Conservation (phyloP, 495 filamentous ascomycete species). For the Penicillium subrubescens region DNA sequence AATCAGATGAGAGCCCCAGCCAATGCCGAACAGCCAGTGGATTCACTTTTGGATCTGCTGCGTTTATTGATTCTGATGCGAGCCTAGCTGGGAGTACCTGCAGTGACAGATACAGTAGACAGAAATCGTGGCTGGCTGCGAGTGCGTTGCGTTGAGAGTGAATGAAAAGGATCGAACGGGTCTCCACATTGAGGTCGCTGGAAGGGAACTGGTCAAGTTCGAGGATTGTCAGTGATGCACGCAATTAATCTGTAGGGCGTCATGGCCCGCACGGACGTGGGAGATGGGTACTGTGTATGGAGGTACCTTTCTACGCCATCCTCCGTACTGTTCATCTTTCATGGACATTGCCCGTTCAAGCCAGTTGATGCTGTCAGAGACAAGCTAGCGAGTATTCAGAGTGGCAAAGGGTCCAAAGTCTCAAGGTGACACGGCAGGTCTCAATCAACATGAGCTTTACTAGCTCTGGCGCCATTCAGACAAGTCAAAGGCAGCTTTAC, state of each 20-base stretch:
- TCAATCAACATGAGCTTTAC: neutral
- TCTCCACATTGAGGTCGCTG: neutral
- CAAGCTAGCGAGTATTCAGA: neutral
- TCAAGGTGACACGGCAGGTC: neutral
- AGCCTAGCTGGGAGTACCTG: conserved; percentile 22
- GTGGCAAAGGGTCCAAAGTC: neutral
- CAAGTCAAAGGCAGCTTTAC: neutral
- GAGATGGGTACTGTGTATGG: neutral
- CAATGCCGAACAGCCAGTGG: neutral
- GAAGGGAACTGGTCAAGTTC: neutral
- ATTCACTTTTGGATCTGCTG: conserved; percentile 11
- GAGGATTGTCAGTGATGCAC: neutral
- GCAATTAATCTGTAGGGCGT: neutral
- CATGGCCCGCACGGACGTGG: neutral
- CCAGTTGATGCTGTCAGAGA: neutral
- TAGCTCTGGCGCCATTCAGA: neutral
- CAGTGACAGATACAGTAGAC: conserved; percentile 18
- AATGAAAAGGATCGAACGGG: neutral
- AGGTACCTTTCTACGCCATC: neutral
- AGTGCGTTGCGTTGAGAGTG: conserved; percentile 3
- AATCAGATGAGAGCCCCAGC: conserved; percentile 19
- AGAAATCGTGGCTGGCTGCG: conserved; percentile 24
- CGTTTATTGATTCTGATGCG: conserved; percentile 21
- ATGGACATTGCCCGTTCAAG: neutral
- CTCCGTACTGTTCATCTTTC: neutral